phyloP scores from a whole-genome alignment of 768 basidiomycete species.

The Tulasnella sp. region DNA sequence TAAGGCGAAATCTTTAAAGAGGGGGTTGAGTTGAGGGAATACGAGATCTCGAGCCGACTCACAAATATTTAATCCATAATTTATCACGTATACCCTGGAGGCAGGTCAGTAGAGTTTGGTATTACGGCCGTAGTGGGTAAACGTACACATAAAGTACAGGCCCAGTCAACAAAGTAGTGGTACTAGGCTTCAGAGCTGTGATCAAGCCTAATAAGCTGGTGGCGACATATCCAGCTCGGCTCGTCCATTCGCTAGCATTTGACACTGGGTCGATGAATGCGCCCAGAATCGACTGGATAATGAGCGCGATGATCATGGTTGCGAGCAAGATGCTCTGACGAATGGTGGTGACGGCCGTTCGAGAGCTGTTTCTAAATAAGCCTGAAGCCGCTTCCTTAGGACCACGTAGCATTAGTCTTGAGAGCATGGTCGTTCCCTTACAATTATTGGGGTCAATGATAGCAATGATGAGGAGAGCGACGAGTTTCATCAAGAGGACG shows the following conservation, averaged over 20 bases:
- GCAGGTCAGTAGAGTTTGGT: background rate
- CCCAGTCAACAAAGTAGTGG: conserved; percentile 38
- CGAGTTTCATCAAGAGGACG: conserved; percentile 60
- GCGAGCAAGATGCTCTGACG: conserved; percentile 52
- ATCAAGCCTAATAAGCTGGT: conserved; percentile 53
- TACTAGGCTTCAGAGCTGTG: conserved; percentile 39
- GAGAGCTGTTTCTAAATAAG: conserved; percentile 16
- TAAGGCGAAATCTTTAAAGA: conserved; percentile 45
- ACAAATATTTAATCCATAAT: conserved; percentile 62
- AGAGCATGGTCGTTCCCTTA: conserved; percentile 32
- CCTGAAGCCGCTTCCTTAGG: no score
- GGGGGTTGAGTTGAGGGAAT: conserved; percentile 11
- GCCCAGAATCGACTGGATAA: conserved; percentile 45
- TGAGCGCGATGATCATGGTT: conserved; percentile 48
- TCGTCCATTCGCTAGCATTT: conserved; percentile 67
- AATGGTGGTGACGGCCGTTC: conserved; percentile 41
- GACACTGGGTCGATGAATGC: conserved; percentile 61
- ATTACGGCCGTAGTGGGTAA: no score
- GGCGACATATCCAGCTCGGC: conserved; percentile 55
- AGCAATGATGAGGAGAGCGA: conserved; percentile 51
- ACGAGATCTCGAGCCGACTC: conserved; percentile 19
- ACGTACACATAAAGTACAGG: conserved; percentile 55
- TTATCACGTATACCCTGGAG: conserved; percentile 39
- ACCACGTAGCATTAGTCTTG: conserved; percentile 23
- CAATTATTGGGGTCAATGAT: conserved; percentile 64